Conservation (phyloP, 805 yeast species). For the Cyberlindnera euphorbiiphila region DNA sequence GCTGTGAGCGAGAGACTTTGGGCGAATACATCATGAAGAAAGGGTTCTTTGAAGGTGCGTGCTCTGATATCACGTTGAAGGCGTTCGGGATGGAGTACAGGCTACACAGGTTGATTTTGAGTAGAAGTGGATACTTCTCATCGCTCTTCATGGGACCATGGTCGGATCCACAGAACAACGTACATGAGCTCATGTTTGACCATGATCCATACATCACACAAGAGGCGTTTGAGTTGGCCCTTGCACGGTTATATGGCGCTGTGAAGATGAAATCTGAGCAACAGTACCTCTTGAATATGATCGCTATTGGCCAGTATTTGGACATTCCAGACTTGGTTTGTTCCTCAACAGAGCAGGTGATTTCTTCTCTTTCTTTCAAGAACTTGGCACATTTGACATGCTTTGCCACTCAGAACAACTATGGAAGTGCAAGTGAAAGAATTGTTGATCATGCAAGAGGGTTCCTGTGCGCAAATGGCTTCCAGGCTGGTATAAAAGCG, state of each 20-base stretch:
- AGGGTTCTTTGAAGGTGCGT: constrained; percentile 43
- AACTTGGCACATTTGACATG: constrained; percentile 35
- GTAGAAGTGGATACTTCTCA: constrained; percentile 44
- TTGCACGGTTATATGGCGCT: constrained; percentile 46
- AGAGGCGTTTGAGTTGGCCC: constrained; percentile 45
- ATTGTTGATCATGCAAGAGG: constrained; percentile 46
- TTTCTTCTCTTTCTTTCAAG: constrained; percentile 32
- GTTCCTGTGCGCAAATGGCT: constrained; percentile 44
- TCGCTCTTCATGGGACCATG: constrained; percentile 43
- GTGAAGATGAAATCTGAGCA: constrained; percentile 31
- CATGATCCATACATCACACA: constrained; percentile 38
- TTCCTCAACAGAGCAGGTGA: constrained; percentile 37
- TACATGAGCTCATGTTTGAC: constrained; percentile 34
- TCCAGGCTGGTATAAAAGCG: constrained; percentile 40
- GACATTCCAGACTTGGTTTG: constrained; percentile 44
- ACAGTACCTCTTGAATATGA: constrained; percentile 37
- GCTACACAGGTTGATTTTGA: constrained; percentile 44
- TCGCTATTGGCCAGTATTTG: constrained; percentile 48
- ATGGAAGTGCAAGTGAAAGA: constrained; percentile 43
- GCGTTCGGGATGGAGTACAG: constrained; percentile 44
- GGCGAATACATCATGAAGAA: constrained; percentile 33
- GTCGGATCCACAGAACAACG: constrained; percentile 29
- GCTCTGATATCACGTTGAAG: constrained; percentile 43
- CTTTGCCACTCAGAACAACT: constrained; percentile 42
- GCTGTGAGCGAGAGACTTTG: constrained; percentile 25